A percentile compares a stretch with the other conserved stretches of the same genome.
These are phyloP conservation scores for Cytospora leucostoma DNA, from an alignment of 2,329 filamentous ascomycete genomes.

Conservation along the genomic window DNA sequence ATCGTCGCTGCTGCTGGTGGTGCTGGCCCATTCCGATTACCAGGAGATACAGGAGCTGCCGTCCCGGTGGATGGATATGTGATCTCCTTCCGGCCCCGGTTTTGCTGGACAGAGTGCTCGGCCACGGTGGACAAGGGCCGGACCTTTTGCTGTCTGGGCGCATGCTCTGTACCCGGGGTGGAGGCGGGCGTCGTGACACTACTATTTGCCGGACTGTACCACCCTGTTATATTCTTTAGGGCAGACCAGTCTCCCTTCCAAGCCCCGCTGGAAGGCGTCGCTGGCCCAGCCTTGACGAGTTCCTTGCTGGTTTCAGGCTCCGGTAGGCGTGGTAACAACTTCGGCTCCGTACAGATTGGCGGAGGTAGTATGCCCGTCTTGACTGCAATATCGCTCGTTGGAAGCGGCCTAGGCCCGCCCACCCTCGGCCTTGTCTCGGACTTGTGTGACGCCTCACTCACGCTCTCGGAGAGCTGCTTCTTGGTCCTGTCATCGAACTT, in stretches of 20 bases:
- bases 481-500: constrained; percentile 24
- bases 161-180: not conserved
- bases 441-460: constrained; percentile 20
- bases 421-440: constrained; percentile 17
- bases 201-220: constrained; percentile 9
- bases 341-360: constrained; percentile 24
- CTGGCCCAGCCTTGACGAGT: not conserved
- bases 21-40: not conserved
- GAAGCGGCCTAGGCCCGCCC: constrained; percentile 22
- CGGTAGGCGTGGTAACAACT: not conserved
- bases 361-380: constrained; percentile 30
- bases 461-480: constrained; percentile 21
- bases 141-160: not conserved
- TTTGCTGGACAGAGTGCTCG: not conserved
- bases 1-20: not conserved
- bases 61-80: not conserved
- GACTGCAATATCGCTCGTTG: constrained; percentile 21
- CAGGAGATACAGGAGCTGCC: not conserved
- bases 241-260: constrained; percentile 18
- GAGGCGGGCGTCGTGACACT: constrained; percentile 17
- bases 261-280: not conserved
- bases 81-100: not conserved
- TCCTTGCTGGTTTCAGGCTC: not conserved
- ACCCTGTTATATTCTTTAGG: constrained; percentile 10
- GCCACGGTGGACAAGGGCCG: constrained; percentile 12